phyloP scores from a whole-genome alignment of 148 eudicot genomes.

The Rhododendron ferrugineum region DNA sequence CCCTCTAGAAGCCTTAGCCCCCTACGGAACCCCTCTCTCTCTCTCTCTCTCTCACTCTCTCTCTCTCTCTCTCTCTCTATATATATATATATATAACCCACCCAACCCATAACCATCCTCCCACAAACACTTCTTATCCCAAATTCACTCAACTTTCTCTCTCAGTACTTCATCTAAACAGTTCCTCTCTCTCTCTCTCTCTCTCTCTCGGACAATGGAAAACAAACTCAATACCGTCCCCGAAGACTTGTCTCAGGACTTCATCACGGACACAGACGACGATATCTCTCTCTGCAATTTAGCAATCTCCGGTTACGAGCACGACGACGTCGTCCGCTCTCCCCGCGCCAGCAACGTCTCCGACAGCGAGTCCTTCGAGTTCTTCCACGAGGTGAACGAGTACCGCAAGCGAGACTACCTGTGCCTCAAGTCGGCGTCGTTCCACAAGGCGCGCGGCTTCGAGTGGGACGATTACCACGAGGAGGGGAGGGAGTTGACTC shows the following conservation, averaged over 20 bases:
- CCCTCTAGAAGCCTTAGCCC: too few species aligned
- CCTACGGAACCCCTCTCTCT: too few species aligned
- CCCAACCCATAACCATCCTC: neutral
- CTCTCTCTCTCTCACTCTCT: too few species aligned
- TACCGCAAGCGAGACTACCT: conserved; percentile 10
- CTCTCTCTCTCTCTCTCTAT: too few species aligned
- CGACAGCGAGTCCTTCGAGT: conserved; percentile 8
- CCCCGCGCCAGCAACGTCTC: neutral
- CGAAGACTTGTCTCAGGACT: neutral
- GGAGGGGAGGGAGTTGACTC: neutral
- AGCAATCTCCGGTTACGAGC: conserved; percentile 2
- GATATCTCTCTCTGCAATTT: conserved; percentile 11
- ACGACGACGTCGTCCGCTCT: neutral
- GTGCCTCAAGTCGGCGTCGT: conserved; percentile 3
- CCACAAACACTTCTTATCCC: too few species aligned
- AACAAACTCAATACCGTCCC: neutral
- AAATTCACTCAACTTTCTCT: neutral
- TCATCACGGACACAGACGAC: neutral
- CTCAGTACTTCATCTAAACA: neutral
- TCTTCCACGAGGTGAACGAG: conserved; percentile 9
- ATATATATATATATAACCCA: too few species aligned
- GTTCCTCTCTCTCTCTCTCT: neutral
- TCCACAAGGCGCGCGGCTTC: neutral
- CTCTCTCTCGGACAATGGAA: neutral
- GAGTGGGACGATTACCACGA: neutral